Base-by-base conservation (phyloP, 257 asterid species). In the Rehmannia glutinosa region DNA sequence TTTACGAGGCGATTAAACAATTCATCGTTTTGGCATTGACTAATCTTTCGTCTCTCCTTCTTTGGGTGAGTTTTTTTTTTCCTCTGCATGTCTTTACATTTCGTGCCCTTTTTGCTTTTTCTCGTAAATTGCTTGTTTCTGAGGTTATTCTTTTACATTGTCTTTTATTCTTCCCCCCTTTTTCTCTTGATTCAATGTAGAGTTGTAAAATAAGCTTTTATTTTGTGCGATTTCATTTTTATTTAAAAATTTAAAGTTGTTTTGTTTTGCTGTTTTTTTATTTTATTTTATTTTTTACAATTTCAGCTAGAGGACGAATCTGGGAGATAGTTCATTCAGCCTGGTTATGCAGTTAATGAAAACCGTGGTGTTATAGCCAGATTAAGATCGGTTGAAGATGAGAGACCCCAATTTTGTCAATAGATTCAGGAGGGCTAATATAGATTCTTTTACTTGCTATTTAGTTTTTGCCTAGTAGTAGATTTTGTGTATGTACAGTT, bases 341-440 rank as follows among this genome's bases (percentile, higher is more conserved):
- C 68, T 27, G 65, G 73, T 67, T 77, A 49, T 62, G 78, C 78
- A 45, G 53, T 71, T 52, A 60, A 38, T 64, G 76, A 77, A 80
- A 72, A 62, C 27, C 59, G 77, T 69, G 79, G 72, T 27, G 52
- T 57, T 68, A 58, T 80, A 78, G 86, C 76, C 46, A 54, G 53
- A 65, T 36, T 62, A 43, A 63, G 19, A 73, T 64, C 51, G 73
- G 69, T 62, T 41, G 69, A 80, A 77, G 82, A 87, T 83, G 93
- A 86, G 92, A 78, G 92, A 75, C 81, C 82, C 73, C 64, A 73
- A 69, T 83, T 55, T 55, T 64, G 78, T 50, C 24, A 21, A 59
- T 67, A 75, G 77, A 69, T 73, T 70, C 66, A 74, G 43, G 70
- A 69, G 64, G 57, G 85, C 72, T 70, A 67, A 67, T 60, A 19